Base-by-base conservation (phyloP, 1,139 yeast species). In the Kluyveromyces marxianus region DNA sequence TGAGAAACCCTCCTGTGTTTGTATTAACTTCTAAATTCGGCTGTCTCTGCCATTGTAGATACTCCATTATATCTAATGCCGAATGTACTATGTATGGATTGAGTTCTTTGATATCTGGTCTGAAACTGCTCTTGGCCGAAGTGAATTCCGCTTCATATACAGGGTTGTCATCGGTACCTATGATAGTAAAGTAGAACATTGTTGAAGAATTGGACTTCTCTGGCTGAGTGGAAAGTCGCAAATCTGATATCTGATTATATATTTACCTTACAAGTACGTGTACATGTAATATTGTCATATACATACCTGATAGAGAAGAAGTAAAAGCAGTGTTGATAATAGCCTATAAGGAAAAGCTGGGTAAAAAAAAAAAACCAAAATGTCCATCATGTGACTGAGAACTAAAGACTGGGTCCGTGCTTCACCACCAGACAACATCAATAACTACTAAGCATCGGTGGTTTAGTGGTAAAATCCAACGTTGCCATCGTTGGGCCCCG, bases 51-150 rank as follows among this genome's bases (percentile, higher is more conserved):
- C 96, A 90, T 58, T 89, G 97, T 3, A 79, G 69, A 55, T 89
- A 96, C 55, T 92, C 97, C 1, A 94, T 81, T 25, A 92, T 72
- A 62, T 92, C 99, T 36, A 94, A 69, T 2, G 97, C 79, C 0
- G 96, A 77, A 62, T 92, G 95, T 35, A 92, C 76, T 33, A 94
- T 81, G 60, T 89, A 90, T 25, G 97, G 97, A 56, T 84, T 79
- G 42, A 90, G 69, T 61, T 90, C 97, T 56, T 77, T 77, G 63
- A 87, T 77, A 47, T 81, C 85, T 26, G 76, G 71, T 1, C 90
- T 74, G 57, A 90, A 85, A 61, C 75, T 54, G 60, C 77, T 33
- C 42, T 52, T 55, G 27, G 50, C 53, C n/a, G 50, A 42, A 3
- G 60, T 50, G 50, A 92, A 83, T 60, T 89, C 97, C 7, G 89